Evolutionary conservation across 345 rosid species (phyloP), one percentile per base, ranked within the genome.

Genomic region (Rhizophora mangle): DNA sequence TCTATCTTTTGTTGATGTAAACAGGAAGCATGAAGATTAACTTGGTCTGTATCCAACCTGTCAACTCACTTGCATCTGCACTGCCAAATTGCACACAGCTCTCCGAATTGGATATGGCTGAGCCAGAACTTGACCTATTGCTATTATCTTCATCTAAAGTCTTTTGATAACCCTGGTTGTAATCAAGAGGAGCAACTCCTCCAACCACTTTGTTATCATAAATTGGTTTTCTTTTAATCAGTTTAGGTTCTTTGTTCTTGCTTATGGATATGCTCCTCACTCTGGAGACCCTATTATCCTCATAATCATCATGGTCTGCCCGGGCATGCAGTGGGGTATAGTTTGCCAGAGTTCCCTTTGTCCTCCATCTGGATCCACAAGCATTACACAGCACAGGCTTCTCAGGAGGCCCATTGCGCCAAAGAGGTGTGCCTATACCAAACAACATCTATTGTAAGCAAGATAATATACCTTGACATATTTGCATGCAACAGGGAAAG

Each of bases 371-470:
- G 27, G 99, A 96, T 20, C 99, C 99, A 75, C 99, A 96, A 15
- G 99, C 99, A 85, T 96, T 96, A 86, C 99, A 96, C 52, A 96
- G 73, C 8, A 96, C 95, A 2, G 98, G 99, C 85, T 96, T 96
- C 76, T 96, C 99, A 0, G 97, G 93, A 74, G 98, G 99, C 54
- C 99, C 98, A 70, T 96, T 96, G 62, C 99, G 79, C 99, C 97
- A 96, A 36, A 96, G 80, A 69, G 99, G 98, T 34, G 99, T 92
- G 80, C 87, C 98, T 95, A 75, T 82, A 60, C 24, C 74, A 77
- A 36, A 57, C 52, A 22, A 53, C 49, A 43, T 13, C 47, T 53
- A 22, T 62, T 68, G 69, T 72, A 70, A 82, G 73, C 54, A 71
- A 66, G 34, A 43, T 24, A 10, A 62, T 20, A 68, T 3, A 59